Conservation (phyloP, 352 stramenopile genomes). For the Blastocystis sp. region DNA sequence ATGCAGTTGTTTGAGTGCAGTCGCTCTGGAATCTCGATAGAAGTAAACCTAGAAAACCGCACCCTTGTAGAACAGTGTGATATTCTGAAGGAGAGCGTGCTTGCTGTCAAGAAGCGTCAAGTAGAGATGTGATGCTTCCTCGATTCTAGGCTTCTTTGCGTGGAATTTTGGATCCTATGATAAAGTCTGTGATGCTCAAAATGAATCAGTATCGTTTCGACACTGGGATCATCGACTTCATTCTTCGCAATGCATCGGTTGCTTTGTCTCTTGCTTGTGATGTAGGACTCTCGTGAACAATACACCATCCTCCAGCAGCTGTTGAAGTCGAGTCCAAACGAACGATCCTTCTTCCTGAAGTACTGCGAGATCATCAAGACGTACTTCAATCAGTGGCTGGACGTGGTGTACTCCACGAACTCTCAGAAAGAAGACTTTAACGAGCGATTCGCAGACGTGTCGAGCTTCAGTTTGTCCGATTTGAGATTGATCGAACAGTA, state of each 20-base stretch:
- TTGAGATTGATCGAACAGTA: not conserved
- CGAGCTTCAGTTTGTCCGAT: not conserved
- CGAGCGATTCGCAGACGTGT: not conserved
- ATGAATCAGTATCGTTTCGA: not conserved
- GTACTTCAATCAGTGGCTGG: not conserved
- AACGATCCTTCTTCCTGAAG: not conserved
- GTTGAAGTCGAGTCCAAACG: not conserved
- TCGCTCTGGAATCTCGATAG: not conserved
- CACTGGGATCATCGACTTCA: not conserved
- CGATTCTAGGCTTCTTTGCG: not conserved
- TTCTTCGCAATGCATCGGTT: not conserved
- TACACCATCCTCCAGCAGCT: not conserved
- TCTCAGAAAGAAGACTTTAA: not conserved
- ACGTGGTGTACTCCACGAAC: not conserved
- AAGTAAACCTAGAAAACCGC: not conserved
- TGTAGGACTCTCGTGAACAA: not conserved
- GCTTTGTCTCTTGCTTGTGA: not conserved
- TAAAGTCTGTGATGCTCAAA: not conserved
- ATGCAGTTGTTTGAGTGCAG: not conserved
- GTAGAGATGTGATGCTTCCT: not conserved
- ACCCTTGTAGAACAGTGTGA: not conserved
- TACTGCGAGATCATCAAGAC: not conserved
- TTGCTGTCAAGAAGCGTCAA: not conserved
- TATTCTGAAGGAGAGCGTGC: not conserved
- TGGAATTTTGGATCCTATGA: not conserved